Evolutionary conservation across 140 eudicot species (phyloP), one percentile per base, ranked within the genome.

Genomic region (Flaveria floridana): DNA sequence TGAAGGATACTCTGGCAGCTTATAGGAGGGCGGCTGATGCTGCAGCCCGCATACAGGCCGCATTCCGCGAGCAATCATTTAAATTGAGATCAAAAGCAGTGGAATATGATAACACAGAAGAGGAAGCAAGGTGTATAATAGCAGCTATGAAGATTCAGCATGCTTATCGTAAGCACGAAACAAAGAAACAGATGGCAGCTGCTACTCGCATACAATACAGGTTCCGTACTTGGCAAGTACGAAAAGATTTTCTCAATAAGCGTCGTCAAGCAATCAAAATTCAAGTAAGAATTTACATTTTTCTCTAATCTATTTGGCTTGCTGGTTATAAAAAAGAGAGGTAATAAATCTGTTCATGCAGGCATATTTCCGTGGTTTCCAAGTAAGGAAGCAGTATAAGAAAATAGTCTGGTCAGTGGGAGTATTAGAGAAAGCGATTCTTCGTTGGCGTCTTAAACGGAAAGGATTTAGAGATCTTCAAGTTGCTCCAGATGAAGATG

Each of bases 141-240:
- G 96, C 99, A 16, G 99, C 99, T 41, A 90, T 94, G 99, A 94
- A 81, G 85, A 94, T 94, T 81, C 99, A 94, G 70, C 97, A 94
- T 74, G 99, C 98, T 4, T 93, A 66, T 52, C 89, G 97, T 41
- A 86, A 85, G 70, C 84, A 83, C 34, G 97, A 88, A 66, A 82
- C 82, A 3, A 78, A 78, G 61, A 93, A 88, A 81, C 78, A 85
- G 77, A 86, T 88, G 81, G 78, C 80, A 13, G 99, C 99, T 67
- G 99, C 97, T 74, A 94, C 86, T 37, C 87, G 86, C 9, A 90
- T 94, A 50, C 99, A 94, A 69, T 71, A 86, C 68, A 82, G 97
- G 79, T 94, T 90, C 73, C 97, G 91, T 67, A 79, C 96, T 41
- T 94, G 99, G 99, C 89, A 90, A 79, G 79, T 86, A 53, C 82